Evolutionary conservation across 2,329 filamentous ascomycete species (phyloP), one percentile per base, ranked within the genome.

Genomic region (Fusarium marasasianum): DNA sequence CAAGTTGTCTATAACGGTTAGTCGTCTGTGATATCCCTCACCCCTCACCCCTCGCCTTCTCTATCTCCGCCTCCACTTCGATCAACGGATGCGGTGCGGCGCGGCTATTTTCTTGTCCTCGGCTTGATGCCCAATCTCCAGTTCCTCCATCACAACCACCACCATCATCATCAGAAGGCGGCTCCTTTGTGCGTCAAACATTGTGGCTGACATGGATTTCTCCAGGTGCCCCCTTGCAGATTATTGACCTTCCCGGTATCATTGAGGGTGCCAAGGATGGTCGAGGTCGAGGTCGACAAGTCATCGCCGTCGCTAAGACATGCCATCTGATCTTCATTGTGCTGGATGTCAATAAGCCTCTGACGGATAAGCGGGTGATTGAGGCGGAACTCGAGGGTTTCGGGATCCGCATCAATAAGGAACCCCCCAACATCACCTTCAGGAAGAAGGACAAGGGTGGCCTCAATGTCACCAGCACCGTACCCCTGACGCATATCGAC

Each of bases 401-500:
- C 79, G 96, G 96, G 40, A 98, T 99, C 81, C 91, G 96, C 64
- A 96, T 98, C 87, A 99, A 99, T 88, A 99, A 98, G 87, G 86
- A 91, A 78, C 96, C 96, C 33, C 96, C 96, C 45, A 99, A 99
- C 82, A 99, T 99, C 80, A 94, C 96, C n/a, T 98, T 98, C 88
- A 97, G 92, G 86, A 99, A 99, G 88, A 99, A 99, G 88, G 96
- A 99, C 84, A 98, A 98, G 81, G 96, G 96, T 77, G 96, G 96
- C 41, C 91, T 99, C 80, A 95, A 94, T 80, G 96, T 99, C 80
- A 98, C 95, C n/a, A 96, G 91, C 84, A 99, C 96, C 6, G 92
- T 96, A 50, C 94, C 95, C 10, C 87, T 99, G 77, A 93, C 93
- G 31, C 94, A 99, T 84, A 98, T 99, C 80, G 94, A 96, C 82